phyloP scores from a whole-genome alignment of 2,329 filamentous ascomycete genomes.

The Curvularia hawaiiensis region DNA sequence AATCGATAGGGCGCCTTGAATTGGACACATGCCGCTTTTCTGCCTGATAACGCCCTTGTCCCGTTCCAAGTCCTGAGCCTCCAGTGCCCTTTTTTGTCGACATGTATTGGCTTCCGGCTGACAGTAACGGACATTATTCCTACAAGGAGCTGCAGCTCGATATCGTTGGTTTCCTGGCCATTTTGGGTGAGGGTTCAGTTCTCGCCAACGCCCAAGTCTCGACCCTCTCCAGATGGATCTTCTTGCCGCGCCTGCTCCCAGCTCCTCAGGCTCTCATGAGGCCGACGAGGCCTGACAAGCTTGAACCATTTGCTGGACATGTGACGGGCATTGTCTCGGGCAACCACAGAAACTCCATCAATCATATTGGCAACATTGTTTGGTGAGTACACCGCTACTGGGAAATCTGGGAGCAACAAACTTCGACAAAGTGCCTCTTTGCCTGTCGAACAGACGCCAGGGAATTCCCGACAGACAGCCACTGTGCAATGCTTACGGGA shows the following conservation, averaged over 20 bases:
- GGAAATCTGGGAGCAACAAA: neutral
- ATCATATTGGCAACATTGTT: conserved; percentile 56
- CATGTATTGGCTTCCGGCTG: conserved; percentile 46
- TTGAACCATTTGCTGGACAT: conserved; percentile 48
- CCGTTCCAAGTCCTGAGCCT: conserved; percentile 15
- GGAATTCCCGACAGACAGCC: neutral
- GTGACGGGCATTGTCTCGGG: conserved; percentile 56
- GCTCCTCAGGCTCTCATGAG: conserved; percentile 58
- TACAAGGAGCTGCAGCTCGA: conserved; percentile 56
- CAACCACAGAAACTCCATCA: conserved; percentile 53
- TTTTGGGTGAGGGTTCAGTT: conserved; percentile 58
- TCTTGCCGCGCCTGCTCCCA: conserved; percentile 56
- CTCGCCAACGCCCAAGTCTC: conserved; percentile 57
- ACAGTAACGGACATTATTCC: conserved; percentile 25
- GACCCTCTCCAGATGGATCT: conserved; percentile 56
- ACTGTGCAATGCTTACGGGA: conserved; percentile 4
- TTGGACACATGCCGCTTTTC: conserved; percentile 29
- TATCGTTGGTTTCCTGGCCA: conserved; percentile 62
- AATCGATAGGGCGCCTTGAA: conserved; percentile 1
- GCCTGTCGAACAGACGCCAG: conserved; percentile 11
- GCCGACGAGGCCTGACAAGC: conserved; percentile 50
- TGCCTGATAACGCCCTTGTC: conserved; percentile 15
- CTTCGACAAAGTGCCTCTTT: conserved; percentile 10
- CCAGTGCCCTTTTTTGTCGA: conserved; percentile 4
- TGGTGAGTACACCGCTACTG: conserved; percentile 38